These are phyloP conservation scores for Boletellus ananas DNA, from an alignment of 768 basidiomycete species.

Conservation along the genomic window DNA sequence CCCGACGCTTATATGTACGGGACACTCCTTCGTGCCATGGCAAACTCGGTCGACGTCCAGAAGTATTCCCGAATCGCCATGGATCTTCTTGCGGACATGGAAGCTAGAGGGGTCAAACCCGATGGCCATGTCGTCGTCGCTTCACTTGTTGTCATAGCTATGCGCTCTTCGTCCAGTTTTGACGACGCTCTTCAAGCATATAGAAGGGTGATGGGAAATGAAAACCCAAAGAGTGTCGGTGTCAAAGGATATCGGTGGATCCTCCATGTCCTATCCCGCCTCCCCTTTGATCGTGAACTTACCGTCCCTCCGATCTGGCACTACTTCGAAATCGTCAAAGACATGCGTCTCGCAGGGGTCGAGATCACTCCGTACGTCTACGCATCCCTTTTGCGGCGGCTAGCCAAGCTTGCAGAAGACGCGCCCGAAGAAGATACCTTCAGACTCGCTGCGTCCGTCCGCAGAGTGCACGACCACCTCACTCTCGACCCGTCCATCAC, in stretches of 20 bases:
- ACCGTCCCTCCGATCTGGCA: conserved; percentile 43
- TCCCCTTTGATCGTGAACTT: conserved; percentile 44
- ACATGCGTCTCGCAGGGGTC: conserved; percentile 70
- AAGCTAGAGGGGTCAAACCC: conserved; percentile 42
- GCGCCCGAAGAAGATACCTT: conserved; percentile 22
- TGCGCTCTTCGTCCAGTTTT: conserved; percentile 54
- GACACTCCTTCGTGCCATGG: conserved; percentile 46
- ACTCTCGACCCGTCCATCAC: conserved; percentile 75
- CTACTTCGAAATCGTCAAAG: conserved; percentile 73
- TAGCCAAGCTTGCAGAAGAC: conserved; percentile 42
- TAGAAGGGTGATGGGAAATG: conserved; percentile 32
- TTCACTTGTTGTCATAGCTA: conserved; percentile 58
- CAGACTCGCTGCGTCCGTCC: conserved; percentile 46
- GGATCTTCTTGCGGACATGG: conserved; percentile 65
- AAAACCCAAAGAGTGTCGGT: conserved; percentile 38
- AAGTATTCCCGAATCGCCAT: conserved; percentile 48
- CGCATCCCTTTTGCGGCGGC: conserved; percentile 58
- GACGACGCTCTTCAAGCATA: conserved; percentile 66
- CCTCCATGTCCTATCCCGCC: conserved; percentile 56
- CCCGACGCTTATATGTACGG: conserved; percentile 55
- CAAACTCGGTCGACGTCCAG: conserved; percentile 40
- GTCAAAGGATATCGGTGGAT: conserved; percentile 61
- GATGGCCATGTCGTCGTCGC: conserved; percentile 44
- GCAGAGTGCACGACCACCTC: conserved; percentile 69
- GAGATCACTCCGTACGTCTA: conserved; percentile 58